phyloP scores from a whole-genome alignment of 768 basidiomycete species.

The Lentinula edodes region DNA sequence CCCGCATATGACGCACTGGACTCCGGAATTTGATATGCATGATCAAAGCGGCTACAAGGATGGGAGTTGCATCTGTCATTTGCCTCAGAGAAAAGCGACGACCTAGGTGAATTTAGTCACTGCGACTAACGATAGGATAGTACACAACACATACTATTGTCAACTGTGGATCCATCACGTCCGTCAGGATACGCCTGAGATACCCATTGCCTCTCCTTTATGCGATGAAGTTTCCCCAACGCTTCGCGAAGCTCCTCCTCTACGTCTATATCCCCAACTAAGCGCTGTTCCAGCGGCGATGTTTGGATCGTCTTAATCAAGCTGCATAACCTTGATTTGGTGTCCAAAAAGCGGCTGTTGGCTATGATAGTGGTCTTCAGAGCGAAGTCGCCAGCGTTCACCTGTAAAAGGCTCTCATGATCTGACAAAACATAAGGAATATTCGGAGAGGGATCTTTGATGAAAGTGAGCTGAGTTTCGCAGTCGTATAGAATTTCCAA shows the following conservation, averaged over 20 bases:
- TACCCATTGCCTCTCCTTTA: not conserved
- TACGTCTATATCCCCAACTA: not conserved
- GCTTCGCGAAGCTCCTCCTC: not conserved
- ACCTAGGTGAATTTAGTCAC: not conserved
- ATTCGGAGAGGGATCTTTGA: not conserved
- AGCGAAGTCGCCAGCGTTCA: not conserved
- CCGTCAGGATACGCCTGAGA: not conserved
- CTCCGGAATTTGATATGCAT: not conserved
- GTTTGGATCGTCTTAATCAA: not conserved
- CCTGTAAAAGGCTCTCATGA: not conserved
- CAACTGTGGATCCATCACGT: not conserved
- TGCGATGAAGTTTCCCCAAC: not conserved
- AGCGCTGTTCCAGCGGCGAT: not conserved
- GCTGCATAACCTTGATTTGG: not conserved
- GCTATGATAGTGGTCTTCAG: not conserved
- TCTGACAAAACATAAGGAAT: not conserved
- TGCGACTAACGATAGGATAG: not conserved
- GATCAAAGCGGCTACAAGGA: not conserved
- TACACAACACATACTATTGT: not conserved
- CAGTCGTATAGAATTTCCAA: not conserved
- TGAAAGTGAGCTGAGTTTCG: not conserved
- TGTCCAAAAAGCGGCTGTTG: not conserved
- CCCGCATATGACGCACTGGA: not conserved
- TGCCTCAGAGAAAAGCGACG: not conserved
- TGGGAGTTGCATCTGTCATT: not conserved